Evolutionary conservation across 2,329 filamentous ascomycete genomes (phyloP).

Genomic region (Cercospora janseana): DNA sequence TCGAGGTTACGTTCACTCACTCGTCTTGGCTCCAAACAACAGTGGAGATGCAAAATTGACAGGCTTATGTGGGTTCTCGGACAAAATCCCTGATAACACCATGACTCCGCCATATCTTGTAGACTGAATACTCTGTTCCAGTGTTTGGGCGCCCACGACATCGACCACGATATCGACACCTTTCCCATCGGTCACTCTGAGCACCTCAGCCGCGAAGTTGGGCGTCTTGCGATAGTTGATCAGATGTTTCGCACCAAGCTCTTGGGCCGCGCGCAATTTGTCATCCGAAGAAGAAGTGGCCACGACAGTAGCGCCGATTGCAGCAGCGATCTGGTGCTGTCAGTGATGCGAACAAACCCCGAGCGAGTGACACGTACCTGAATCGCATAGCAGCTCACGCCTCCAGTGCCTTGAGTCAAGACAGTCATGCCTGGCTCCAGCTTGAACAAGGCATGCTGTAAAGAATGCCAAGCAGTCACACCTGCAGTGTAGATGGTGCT

Average conservation of each 20-base stretch:
- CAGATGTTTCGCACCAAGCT: slow-evolving; percentile 57
- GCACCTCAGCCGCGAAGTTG: slow-evolving; percentile 58
- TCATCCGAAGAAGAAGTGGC: slow-evolving; percentile 58
- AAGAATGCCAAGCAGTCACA: slow-evolving; percentile 51
- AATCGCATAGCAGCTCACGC: slow-evolving; percentile 43
- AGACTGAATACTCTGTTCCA: slow-evolving; percentile 43
- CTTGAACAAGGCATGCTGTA: slow-evolving; percentile 57
- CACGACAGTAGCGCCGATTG: slow-evolving; percentile 49
- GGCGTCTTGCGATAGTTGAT: slow-evolving; percentile 61
- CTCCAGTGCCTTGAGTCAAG: slow-evolving; percentile 45
- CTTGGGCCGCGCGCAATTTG: slow-evolving; percentile 54
- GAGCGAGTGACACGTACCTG: slow-evolving; percentile 16
- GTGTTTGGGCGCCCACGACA: slow-evolving; percentile 48
- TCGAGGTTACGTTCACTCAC: slow-evolving; percentile 10
- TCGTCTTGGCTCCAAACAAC: slow-evolving; percentile 27
- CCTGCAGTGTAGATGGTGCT: slow-evolving; percentile 59
- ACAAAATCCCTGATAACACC: slow-evolving; percentile 35
- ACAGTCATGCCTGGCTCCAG: slow-evolving; percentile 34
- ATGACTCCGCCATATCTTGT: slow-evolving; percentile 41
- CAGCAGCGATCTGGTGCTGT: slow-evolving; percentile 38
- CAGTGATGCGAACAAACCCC: background rate
- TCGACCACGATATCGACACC: slow-evolving; percentile 51
- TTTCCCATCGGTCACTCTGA: slow-evolving; percentile 42
- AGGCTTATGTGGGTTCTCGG: slow-evolving; percentile 17
- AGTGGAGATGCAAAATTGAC: slow-evolving; percentile 25